Evolutionary conservation across 768 basidiomycete genomes (phyloP).

Genomic region (Mycena capillaripes): DNA sequence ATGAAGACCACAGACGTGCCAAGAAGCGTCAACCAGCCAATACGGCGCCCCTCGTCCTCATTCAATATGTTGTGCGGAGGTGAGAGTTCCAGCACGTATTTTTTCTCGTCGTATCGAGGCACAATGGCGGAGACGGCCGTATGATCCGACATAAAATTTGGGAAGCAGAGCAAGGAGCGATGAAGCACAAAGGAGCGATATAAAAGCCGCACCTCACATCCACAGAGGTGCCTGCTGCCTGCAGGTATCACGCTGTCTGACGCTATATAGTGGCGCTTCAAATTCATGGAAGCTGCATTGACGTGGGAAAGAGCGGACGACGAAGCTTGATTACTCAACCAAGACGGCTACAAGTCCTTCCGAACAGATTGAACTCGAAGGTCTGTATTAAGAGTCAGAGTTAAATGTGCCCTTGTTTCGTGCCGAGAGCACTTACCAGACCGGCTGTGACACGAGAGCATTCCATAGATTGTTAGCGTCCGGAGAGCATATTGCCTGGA

Average conservation of each 20-base stretch:
- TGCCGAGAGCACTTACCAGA: not conserved
- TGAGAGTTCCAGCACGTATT: slow-evolving; percentile 22
- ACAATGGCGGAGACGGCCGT: slow-evolving; percentile 6
- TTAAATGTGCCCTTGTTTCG: slow-evolving; percentile 19
- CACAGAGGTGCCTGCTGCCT: slow-evolving; percentile 11
- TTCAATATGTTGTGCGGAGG: not conserved
- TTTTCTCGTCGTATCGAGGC: slow-evolving; percentile 21
- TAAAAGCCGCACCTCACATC: slow-evolving; percentile 9
- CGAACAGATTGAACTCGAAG: slow-evolving; percentile 6
- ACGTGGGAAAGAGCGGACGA: slow-evolving; percentile 25
- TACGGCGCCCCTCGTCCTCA: slow-evolving; percentile 1
- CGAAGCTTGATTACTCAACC: slow-evolving; percentile 27
- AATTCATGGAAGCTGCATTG: slow-evolving; percentile 26
- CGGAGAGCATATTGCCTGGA: not conserved
- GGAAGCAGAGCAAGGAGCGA: not conserved
- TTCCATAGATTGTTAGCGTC: not conserved
- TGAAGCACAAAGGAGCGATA: not conserved
- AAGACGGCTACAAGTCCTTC: slow-evolving; percentile 3
- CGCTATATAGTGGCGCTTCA: slow-evolving; percentile 28
- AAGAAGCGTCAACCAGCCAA: slow-evolving; percentile 26
- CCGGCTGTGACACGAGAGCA: not conserved
- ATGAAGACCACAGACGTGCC: slow-evolving; percentile 23
- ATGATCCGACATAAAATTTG: slow-evolving; percentile 23
- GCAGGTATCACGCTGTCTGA: slow-evolving; percentile 22
- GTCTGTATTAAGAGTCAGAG: slow-evolving; percentile 27